phyloP scores from a whole-genome alignment of 2,329 filamentous ascomycete genomes.

The Colletotrichum spinosum region DNA sequence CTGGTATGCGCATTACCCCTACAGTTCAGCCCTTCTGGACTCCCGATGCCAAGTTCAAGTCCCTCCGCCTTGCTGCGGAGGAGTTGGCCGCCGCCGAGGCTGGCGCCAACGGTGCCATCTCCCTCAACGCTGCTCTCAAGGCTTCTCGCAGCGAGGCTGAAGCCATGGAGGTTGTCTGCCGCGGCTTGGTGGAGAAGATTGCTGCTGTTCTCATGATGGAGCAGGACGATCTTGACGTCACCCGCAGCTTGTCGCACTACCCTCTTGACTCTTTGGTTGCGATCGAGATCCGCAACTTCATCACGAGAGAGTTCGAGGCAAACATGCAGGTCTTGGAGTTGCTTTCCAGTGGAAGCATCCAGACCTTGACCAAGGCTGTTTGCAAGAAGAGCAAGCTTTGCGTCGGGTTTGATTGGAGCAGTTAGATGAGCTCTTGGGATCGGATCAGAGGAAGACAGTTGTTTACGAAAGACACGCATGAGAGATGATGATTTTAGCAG shows the following conservation, averaged over 20 bases:
- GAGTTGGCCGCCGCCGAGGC: constrained; percentile 51
- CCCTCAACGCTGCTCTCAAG: constrained; percentile 58
- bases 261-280: constrained; percentile 61
- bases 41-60: constrained; percentile 65
- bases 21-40: constrained; percentile 64
- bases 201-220: constrained; percentile 62
- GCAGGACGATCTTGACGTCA: constrained; percentile 60
- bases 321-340: constrained; percentile 67
- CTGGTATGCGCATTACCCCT: constrained; percentile 63
- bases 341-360: constrained; percentile 62
- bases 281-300: constrained; percentile 63
- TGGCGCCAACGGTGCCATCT: constrained; percentile 43
- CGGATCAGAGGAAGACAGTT: neutral
- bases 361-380: constrained; percentile 59
- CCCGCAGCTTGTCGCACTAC: constrained; percentile 52
- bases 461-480: constrained; percentile 3
- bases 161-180: constrained; percentile 57
- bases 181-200: constrained; percentile 60
- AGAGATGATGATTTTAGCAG: constrained; percentile 7
- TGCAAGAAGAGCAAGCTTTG: constrained; percentile 58
- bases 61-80: constrained; percentile 56
- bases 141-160: constrained; percentile 56
- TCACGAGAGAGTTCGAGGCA: constrained; percentile 60
- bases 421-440: constrained; percentile 7
- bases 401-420: constrained; percentile 37